Evolutionary conservation across 2,329 filamentous ascomycete species (phyloP).

Genomic region (Neonectria magnoliae): DNA sequence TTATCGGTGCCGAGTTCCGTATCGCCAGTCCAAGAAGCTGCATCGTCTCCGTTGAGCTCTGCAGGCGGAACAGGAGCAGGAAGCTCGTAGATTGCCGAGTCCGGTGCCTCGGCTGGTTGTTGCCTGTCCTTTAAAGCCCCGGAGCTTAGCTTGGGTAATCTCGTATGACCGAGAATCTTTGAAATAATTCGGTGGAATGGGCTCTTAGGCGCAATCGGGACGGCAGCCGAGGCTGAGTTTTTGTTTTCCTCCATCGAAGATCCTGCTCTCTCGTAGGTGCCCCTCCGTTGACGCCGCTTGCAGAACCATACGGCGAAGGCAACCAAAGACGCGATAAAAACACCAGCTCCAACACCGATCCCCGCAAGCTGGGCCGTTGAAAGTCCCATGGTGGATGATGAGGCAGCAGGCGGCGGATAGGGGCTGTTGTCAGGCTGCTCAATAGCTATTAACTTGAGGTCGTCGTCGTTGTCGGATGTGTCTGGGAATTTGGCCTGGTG

Average conservation of each 20-base stretch:
- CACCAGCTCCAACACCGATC: slow-evolving; percentile 56
- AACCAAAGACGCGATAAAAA: slow-evolving; percentile 44
- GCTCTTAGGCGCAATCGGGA: slow-evolving; percentile 38
- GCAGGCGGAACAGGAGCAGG: slow-evolving; percentile 57
- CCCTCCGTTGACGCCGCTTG: slow-evolving; percentile 47
- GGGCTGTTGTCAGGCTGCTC: slow-evolving; percentile 56
- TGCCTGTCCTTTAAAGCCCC: slow-evolving; percentile 37
- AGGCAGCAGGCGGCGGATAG: slow-evolving; percentile 53
- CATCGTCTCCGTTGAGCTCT: slow-evolving; percentile 60
- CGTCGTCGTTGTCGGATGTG: slow-evolving; percentile 47
- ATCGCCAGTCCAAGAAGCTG: slow-evolving; percentile 50
- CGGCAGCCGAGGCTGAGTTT: slow-evolving; percentile 48
- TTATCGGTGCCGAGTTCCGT: slow-evolving; percentile 55
- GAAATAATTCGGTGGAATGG: slow-evolving; percentile 49
- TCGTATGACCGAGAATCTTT: slow-evolving; percentile 52
- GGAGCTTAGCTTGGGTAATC: slow-evolving; percentile 36
- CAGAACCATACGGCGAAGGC: slow-evolving; percentile 47
- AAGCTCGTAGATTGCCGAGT: slow-evolving; percentile 63
- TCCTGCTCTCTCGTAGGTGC: slow-evolving; percentile 32
- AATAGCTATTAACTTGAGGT: slow-evolving; percentile 55
- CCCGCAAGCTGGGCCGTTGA: slow-evolving; percentile 56
- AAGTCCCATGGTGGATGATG: slow-evolving; percentile 42
- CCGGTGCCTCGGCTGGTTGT: slow-evolving; percentile 48
- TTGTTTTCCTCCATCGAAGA: slow-evolving; percentile 47
- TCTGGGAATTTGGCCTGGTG: slow-evolving; percentile 65